These are phyloP conservation scores for Scedosporium dehoogii DNA, from an alignment of 2,329 filamentous ascomycete genomes.

Conservation along the genomic window DNA sequence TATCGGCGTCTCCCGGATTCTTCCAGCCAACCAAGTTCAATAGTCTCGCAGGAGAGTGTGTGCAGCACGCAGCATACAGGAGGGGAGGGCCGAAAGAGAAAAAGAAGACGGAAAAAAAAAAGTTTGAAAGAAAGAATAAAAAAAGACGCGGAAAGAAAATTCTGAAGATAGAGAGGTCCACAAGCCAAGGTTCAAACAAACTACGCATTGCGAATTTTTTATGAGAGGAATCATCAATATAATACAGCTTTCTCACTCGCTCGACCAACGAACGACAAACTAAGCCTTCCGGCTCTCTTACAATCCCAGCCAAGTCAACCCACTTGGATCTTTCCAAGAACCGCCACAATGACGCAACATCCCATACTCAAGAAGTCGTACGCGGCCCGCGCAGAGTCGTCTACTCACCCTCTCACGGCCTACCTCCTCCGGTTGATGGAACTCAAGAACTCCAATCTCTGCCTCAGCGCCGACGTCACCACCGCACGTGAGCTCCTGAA, in stretches of 20 bases:
- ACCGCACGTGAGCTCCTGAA: conserved; percentile 51
- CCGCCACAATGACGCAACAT: conserved; percentile 20
- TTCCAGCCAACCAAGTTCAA: background rate
- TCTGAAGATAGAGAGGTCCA: too few species aligned
- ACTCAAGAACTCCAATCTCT: conserved; percentile 56
- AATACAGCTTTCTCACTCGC: too few species aligned
- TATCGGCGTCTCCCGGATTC: background rate
- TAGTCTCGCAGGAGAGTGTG: background rate
- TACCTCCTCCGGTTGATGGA: conserved; percentile 58
- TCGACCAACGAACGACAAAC: too few species aligned
- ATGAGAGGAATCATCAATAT: too few species aligned
- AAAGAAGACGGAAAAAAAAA: background rate
- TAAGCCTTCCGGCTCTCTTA: too few species aligned
- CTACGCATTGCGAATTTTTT: too few species aligned
- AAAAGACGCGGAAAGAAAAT: background rate
- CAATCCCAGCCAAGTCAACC: background rate
- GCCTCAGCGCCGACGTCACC: conserved; percentile 54
- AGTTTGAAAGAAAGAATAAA: background rate
- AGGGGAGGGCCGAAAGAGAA: background rate
- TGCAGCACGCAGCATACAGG: background rate
- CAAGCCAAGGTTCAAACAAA: too few species aligned
- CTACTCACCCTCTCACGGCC: conserved; percentile 45
- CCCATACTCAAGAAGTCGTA: conserved; percentile 42
- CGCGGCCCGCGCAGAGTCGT: conserved; percentile 38
- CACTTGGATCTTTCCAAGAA: background rate